Evolutionary conservation across 495 filamentous ascomycete genomes (phyloP), one percentile per base, ranked within the genome.

Genomic region (Oidiodendron maius): DNA sequence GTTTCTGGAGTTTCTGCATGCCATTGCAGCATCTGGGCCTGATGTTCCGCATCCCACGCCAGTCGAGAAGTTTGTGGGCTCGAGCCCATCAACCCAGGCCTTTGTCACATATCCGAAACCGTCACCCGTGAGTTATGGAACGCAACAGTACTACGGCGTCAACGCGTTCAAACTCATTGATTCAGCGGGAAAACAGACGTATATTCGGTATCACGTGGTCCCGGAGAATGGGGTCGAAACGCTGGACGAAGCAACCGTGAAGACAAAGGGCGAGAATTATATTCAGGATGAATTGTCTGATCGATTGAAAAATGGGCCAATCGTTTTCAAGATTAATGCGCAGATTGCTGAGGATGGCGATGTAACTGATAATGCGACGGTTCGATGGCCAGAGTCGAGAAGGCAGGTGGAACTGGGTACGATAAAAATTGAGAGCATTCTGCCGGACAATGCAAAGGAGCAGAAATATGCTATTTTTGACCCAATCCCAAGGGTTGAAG

Each of bases 391-490:
- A 0, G 74, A 69, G 26, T 55, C 58, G 5, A 60, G 75, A 17
- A 40, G 67, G 55, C 36, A 72, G 0, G 69, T 79, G 3, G 69
- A 76, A 50, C 58, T 81, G 41, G 76, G 77, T 4, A 62, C 45
- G 6, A 56, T 79, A 4, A 66, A 50, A 41, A 16, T 79, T 3
- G 66, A 71, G n/a, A 54, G 52, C n/a, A 30, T 67, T 1, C 30
- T 64, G 6, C 39, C 48, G 12, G 61, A 74, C 20, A 61, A 67
- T 40, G 61, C 56, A 26, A 60, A 60, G 50, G 55, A 72, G 62
- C 67, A 72, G 63, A 72, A 76, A 61, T 52, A 62, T 24, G 64
- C 73, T 34, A 76, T 77, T 46, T 77, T 76, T 52, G 74, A 80
- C 59, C 74, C 75, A 20, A 69, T 77, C 46, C 74, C 76, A 2